Evolutionary conservation across 176 grass and related monocot species (phyloP).

Genomic region (Chrysopogon serrulatus): DNA sequence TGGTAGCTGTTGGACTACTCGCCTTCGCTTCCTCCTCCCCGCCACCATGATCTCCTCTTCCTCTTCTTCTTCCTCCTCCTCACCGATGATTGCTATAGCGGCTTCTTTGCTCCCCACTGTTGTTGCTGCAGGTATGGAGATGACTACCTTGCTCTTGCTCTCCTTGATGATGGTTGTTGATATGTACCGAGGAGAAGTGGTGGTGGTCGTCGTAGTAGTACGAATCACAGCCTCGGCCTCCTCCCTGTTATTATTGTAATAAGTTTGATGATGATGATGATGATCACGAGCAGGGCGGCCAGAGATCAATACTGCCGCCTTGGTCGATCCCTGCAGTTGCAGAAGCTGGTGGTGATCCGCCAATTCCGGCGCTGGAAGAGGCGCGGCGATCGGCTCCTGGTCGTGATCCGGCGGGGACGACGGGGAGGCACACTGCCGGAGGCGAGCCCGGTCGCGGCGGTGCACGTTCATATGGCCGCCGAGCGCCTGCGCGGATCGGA

Average conservation of each 20-base stretch:
- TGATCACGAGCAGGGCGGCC: slow-evolving; percentile 3
- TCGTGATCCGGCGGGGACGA: slow-evolving; percentile 10
- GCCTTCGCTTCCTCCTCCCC: slow-evolving; percentile 35
- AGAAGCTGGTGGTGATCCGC: neutral
- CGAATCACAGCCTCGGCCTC: neutral
- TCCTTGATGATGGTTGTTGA: slow-evolving; percentile 39
- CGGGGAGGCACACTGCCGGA: slow-evolving; percentile 43
- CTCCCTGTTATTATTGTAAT: neutral
- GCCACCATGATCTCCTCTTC: neutral
- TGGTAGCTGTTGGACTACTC: neutral
- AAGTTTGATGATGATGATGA: neutral
- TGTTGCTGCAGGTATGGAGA: slow-evolving; percentile 6
- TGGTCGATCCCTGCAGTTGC: neutral
- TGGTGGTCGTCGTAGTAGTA: neutral
- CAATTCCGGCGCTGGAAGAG: neutral
- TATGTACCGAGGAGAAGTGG: slow-evolving; percentile 24
- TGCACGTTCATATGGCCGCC: slow-evolving; percentile 88
- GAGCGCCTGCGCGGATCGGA: slow-evolving; percentile 72
- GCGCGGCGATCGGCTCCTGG: neutral
- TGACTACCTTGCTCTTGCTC: slow-evolving; percentile 33
- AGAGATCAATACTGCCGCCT: slow-evolving; percentile 2
- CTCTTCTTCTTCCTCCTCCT: neutral
- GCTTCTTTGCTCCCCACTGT: neutral
- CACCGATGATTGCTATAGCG: neutral
- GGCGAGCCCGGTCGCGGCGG: slow-evolving; percentile 72